Evolutionary conservation across 441 rosid species (phyloP).

Genomic region (Adansonia grandidieri): DNA sequence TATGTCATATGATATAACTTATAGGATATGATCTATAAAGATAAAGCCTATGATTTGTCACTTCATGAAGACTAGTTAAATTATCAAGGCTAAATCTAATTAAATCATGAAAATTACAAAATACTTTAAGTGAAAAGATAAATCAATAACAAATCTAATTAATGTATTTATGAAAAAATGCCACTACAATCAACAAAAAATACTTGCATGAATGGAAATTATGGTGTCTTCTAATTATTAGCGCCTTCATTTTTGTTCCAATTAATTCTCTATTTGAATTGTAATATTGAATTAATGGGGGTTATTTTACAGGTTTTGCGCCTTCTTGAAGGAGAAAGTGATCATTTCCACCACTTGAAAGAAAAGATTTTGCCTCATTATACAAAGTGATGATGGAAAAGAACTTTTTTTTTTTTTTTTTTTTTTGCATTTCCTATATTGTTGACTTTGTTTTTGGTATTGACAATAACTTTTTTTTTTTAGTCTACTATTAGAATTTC

Average conservation of each 20-base stretch:
- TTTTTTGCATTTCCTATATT: neutral
- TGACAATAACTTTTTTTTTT: too few relatives aligned
- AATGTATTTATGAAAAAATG: neutral
- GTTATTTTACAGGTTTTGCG: conserved; percentile 45
- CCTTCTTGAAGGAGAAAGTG: conserved; percentile 54
- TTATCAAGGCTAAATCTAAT: too few relatives aligned
- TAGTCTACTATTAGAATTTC: too few relatives aligned
- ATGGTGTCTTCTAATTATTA: conserved; percentile 6
- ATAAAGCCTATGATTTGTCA: too few relatives aligned
- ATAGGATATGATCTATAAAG: too few relatives aligned
- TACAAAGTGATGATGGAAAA: conserved; percentile 12
- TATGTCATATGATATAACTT: too few relatives aligned
- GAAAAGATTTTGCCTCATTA: conserved; percentile 33
- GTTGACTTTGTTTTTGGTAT: too few relatives aligned
- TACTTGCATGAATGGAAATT: neutral
- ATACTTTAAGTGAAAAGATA: too few relatives aligned
- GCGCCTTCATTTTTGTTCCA: neutral
- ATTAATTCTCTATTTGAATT: neutral
- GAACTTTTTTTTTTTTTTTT: neutral
- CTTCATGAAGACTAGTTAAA: too few relatives aligned
- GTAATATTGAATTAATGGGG: neutral
- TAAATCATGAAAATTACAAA: too few relatives aligned
- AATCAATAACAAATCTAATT: too few relatives aligned
- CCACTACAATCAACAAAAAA: neutral
- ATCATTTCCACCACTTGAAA: conserved; percentile 32